Conservation (phyloP, 441 rosid genomes). For the Melianthus villosus region DNA sequence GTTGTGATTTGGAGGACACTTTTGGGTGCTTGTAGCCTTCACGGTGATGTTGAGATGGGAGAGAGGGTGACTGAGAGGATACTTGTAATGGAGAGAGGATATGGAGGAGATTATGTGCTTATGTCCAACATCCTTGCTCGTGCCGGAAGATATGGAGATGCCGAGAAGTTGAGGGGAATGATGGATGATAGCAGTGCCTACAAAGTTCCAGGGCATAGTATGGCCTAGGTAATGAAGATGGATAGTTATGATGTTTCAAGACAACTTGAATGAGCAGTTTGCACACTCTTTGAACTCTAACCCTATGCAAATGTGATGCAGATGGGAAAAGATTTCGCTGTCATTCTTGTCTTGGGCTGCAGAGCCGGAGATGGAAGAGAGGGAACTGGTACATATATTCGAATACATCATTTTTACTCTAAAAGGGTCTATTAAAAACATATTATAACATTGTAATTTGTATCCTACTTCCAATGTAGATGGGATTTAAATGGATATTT, state of each 20-base stretch:
- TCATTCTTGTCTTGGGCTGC: slow-evolving; percentile 96
- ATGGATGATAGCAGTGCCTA: slow-evolving; percentile 37
- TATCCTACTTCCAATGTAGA: slow-evolving; percentile 30
- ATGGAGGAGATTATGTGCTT: slow-evolving; percentile 75
- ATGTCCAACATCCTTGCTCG: slow-evolving; percentile 34
- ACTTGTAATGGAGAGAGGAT: slow-evolving; percentile 47
- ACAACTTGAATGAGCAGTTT: not conserved
- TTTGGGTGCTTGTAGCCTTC: slow-evolving; percentile 69
- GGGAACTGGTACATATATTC: slow-evolving; percentile 78
- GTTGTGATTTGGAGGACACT: slow-evolving; percentile 69
- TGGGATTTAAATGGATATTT: slow-evolving; percentile 99
- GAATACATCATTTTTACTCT: not conserved
- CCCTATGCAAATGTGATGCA: slow-evolving; percentile 13
- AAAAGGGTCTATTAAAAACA: too few relatives aligned
- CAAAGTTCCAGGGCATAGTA: slow-evolving; percentile 67
- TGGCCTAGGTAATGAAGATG: too few relatives aligned
- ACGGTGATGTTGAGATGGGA: slow-evolving; percentile 56
- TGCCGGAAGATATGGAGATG: slow-evolving; percentile 38
- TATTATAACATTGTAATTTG: too few relatives aligned
- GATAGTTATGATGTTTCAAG: slow-evolving; percentile 14
- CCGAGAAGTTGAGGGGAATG: slow-evolving; percentile 55
- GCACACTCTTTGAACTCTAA: not conserved
- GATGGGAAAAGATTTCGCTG: slow-evolving; percentile 99
- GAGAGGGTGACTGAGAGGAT: slow-evolving; percentile 51
- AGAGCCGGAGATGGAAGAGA: slow-evolving; percentile 99